A percentile compares a stretch with the other conserved stretches of the same genome.
phyloP scores from a whole-genome alignment of 192 early-diverging fungal species.

The Haplosporangium gracile region DNA sequence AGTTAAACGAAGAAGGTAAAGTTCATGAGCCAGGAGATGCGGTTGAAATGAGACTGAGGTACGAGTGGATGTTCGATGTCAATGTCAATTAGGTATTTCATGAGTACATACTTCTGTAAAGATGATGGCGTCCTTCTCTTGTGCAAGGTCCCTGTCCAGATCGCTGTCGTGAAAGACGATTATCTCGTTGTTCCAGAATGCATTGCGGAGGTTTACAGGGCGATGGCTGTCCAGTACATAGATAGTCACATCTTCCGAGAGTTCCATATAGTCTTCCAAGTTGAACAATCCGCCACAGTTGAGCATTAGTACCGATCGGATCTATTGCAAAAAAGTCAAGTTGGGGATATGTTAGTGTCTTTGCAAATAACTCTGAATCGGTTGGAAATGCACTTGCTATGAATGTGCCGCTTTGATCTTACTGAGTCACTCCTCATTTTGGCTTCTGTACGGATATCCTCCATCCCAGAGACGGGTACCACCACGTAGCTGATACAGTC shows the following conservation, averaged over 20 bases:
- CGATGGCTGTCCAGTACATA: conserved; percentile 91
- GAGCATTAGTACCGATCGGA: conserved; percentile 83
- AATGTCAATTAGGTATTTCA: not conserved
- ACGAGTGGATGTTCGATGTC: not conserved
- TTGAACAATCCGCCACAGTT: conserved; percentile 85
- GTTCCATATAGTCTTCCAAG: conserved; percentile 67
- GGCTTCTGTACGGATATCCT: conserved; percentile 69
- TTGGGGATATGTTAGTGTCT: not conserved
- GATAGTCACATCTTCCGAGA: conserved; percentile 77
- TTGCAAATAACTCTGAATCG: not conserved
- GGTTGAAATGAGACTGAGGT: conserved; percentile 17
- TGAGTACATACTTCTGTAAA: conserved; percentile 67
- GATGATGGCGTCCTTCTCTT: conserved; percentile 78
- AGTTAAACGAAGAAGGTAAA: conserved; percentile 3
- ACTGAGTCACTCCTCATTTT: conserved; percentile 66
- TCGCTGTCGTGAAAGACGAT: conserved; percentile 91
- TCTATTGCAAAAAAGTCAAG: conserved; percentile 45
- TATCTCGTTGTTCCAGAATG: conserved; percentile 83
- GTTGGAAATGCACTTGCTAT: not conserved
- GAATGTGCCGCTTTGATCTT: conserved; percentile 33
- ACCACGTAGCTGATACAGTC: conserved; percentile 88
- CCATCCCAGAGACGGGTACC: conserved; percentile 76
- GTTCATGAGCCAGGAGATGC: conserved; percentile 23
- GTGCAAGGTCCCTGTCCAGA: conserved; percentile 74
- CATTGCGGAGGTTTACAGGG: conserved; percentile 87